phyloP scores from a whole-genome alignment of 805 yeast species.

The Barnettozyma salicaria region DNA sequence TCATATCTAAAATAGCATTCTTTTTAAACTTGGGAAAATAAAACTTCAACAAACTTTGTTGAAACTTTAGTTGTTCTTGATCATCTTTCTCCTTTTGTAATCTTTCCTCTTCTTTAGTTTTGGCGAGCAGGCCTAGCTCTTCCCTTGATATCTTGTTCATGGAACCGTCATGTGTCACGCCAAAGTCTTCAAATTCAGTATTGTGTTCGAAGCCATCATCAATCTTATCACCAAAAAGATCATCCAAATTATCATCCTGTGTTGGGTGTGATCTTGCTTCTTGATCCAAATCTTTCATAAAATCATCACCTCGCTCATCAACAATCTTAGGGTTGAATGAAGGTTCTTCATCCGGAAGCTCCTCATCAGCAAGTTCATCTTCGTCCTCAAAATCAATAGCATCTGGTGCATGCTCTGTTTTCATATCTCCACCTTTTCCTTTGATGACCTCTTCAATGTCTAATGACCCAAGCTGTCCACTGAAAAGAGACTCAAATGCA shows the following conservation, averaged over 20 bases:
- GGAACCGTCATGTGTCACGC: no score
- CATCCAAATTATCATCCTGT: constrained; percentile 17
- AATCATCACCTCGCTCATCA: constrained; percentile 11
- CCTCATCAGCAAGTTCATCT: constrained; percentile 92
- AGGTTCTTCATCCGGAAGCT: constrained; percentile 34
- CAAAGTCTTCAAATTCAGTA: constrained; percentile 20
- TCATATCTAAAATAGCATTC: constrained; percentile 55
- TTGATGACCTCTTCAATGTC: constrained; percentile 19
- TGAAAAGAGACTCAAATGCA: constrained; percentile 33
- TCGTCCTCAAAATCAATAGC: constrained; percentile 94
- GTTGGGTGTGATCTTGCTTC: constrained; percentile 12
- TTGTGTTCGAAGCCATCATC: constrained; percentile 18
- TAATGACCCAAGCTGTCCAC: constrained; percentile 30
- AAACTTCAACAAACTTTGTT: constrained; percentile 33
- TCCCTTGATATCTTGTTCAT: no score
- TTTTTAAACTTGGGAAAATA: constrained; percentile 61
- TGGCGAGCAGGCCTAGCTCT: not conserved
- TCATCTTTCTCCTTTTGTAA: constrained; percentile 16
- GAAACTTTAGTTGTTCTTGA: constrained; percentile 21
- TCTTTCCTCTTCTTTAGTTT: constrained; percentile 4
- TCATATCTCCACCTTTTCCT: constrained; percentile 19
- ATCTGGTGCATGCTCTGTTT: constrained; percentile 73
- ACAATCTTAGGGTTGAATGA: constrained; percentile 24
- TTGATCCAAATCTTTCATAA: constrained; percentile 7
- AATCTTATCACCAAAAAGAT: constrained; percentile 29